These are phyloP conservation scores for Botrytis fragariae DNA, from an alignment of 2,329 filamentous ascomycete species.

Conservation along the genomic window DNA sequence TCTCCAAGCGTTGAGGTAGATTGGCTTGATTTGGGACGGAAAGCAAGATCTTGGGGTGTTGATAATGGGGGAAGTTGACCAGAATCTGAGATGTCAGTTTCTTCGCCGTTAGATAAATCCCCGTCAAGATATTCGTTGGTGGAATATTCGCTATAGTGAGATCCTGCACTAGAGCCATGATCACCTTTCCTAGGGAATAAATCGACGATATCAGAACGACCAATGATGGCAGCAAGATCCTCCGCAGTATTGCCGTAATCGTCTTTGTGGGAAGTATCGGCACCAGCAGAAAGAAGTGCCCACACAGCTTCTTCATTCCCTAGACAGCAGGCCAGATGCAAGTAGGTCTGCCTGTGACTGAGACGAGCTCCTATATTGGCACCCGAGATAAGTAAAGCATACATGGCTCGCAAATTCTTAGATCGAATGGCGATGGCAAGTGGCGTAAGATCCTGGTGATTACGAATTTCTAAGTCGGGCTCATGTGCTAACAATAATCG, in stretches of 20 bases:
- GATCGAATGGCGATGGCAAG: neutral
- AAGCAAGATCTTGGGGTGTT: neutral
- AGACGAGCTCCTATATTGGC: neutral
- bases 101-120: neutral
- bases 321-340: neutral
- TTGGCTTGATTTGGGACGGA: neutral
- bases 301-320: neutral
- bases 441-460: neutral
- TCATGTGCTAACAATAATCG: neutral
- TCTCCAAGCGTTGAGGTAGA: neutral
- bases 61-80: too few relatives aligned
- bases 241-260: neutral
- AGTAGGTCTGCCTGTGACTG: neutral
- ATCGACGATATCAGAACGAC: neutral
- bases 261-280: neutral
- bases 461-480: neutral
- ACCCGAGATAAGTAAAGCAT: neutral
- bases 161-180: too few relatives aligned
- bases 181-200: neutral
- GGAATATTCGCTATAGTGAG: neutral
- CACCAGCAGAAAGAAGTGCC: neutral
- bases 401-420: neutral
- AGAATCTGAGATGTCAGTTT: neutral
- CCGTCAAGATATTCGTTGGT: too few relatives aligned
- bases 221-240: neutral